Evolutionary conservation across 2,329 filamentous ascomycete genomes (phyloP), one percentile per base, ranked within the genome.

Genomic region (Hymenoscyphus albidus): DNA sequence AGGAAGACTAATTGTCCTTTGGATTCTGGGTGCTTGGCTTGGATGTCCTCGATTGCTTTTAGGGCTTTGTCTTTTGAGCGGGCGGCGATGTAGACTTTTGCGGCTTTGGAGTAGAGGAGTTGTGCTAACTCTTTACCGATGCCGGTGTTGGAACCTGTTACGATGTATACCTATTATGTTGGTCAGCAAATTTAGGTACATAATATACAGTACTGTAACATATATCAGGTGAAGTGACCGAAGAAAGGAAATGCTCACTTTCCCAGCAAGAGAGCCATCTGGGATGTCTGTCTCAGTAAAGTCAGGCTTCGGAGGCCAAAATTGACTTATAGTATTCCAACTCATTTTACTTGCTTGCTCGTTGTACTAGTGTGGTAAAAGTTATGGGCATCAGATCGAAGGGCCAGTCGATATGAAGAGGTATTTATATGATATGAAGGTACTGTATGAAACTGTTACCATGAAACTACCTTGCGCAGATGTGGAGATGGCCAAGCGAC

Each of bases 41-140:
- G 73, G 67, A 82, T 79, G 5, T 72, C 67, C 3, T 69, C 63
- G 59, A 81, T 80, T 5, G 78, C 77, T 5, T 61, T 65, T n/a
- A 67, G 64, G 2, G 76, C 76, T 64, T 79, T 80, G 9, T 71
- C 67, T 62, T 77, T 71, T 0, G 76, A 76, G 32, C 80, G 76
- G 6, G 75, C 77, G 16, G 76, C 74, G 16, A 80, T 69, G 67
- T 79, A 81, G 42, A 81, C 77, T 54, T 73, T 79, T 55, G 75
- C 80, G 62, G 76, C 76, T 56, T 76, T 74, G 18, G 65, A 64
- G 70, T 77, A 79, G 44, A 80, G 76, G 32, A 78, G 74, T 16
- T 69, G 67, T n/a, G 73, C 70, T 1, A 78, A 67, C 32, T 77
- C 74, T 58, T 76, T 74, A 59, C 78, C 78, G 5, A 80, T 64